These are phyloP conservation scores for Paraphoma chrysanthemicola DNA, from an alignment of 2,329 filamentous ascomycete genomes.

Conservation along the genomic window DNA sequence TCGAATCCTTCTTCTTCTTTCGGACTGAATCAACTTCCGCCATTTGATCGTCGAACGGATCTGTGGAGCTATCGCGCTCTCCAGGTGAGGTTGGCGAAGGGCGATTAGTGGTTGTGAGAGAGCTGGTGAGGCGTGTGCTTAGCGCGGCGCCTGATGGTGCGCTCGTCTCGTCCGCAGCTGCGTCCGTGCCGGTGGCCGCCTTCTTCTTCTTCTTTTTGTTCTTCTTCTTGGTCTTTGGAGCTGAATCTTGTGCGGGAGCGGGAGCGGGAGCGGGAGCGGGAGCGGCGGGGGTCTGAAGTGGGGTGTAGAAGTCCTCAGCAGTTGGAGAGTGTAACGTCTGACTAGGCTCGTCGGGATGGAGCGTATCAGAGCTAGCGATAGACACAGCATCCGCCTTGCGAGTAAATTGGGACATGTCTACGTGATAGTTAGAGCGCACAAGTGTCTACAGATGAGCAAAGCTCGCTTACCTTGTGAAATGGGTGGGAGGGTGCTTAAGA, in stretches of 20 bases:
- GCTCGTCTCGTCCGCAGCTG: neutral
- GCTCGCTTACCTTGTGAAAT: no score
- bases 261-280: neutral
- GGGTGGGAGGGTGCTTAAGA: no score
- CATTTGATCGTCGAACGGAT: slow-evolving; percentile 16
- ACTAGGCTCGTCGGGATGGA: slow-evolving; percentile 1
- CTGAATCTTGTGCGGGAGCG: neutral
- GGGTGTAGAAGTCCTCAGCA: slow-evolving; percentile 1
- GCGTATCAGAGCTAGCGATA: slow-evolving; percentile 5
- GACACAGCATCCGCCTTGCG: slow-evolving; percentile 4
- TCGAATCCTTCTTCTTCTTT: slow-evolving; percentile 5
- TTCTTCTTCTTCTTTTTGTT: slow-evolving; percentile 51
- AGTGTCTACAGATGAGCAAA: neutral
- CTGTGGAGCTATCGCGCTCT: neutral
- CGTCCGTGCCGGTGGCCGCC: slow-evolving; percentile 15
- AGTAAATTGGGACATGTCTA: neutral
- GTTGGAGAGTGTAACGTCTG: neutral
- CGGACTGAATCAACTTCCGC: slow-evolving; percentile 17
- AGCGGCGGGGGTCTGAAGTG: slow-evolving; percentile 3
- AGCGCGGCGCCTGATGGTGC: neutral
- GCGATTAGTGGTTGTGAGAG: neutral
- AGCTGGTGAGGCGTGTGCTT: neutral
- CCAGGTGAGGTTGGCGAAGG: neutral
- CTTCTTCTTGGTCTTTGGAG: slow-evolving; percentile 29
- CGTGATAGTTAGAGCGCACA: neutral